These are phyloP conservation scores for Eucalyptus erythrocorys DNA, from an alignment of 345 rosid species.

Conservation along the genomic window DNA sequence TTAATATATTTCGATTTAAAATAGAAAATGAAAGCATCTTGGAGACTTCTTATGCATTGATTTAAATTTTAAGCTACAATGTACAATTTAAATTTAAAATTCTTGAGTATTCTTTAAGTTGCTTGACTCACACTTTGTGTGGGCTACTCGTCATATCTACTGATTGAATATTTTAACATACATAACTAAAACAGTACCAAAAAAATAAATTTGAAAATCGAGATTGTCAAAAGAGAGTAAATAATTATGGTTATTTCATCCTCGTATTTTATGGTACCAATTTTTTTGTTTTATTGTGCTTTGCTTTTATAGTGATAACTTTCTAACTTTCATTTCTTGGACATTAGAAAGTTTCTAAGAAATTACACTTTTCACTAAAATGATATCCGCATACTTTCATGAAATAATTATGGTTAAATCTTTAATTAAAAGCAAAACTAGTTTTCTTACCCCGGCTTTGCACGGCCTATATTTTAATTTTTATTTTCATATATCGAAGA, in stretches of 20 bases:
- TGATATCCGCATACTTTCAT: background rate
- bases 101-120: background rate
- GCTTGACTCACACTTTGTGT: background rate
- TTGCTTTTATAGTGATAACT: background rate
- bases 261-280: background rate
- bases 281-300: background rate
- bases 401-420: background rate
- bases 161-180: background rate
- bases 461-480: background rate
- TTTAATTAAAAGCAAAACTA: background rate
- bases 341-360: background rate
- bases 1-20: background rate
- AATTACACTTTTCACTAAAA: background rate
- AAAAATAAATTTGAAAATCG: background rate
- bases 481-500: background rate
- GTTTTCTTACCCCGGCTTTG: background rate
- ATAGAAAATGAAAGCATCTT: background rate
- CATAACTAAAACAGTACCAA: background rate
- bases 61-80: background rate
- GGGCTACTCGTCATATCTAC: background rate
- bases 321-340: background rate
- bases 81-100: background rate
- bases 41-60: background rate
- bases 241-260: background rate
- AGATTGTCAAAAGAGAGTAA: background rate